Evolutionary conservation across 2,329 filamentous ascomycete species (phyloP), one percentile per base, ranked within the genome.

Genomic region (Fusarium nematophilum): DNA sequence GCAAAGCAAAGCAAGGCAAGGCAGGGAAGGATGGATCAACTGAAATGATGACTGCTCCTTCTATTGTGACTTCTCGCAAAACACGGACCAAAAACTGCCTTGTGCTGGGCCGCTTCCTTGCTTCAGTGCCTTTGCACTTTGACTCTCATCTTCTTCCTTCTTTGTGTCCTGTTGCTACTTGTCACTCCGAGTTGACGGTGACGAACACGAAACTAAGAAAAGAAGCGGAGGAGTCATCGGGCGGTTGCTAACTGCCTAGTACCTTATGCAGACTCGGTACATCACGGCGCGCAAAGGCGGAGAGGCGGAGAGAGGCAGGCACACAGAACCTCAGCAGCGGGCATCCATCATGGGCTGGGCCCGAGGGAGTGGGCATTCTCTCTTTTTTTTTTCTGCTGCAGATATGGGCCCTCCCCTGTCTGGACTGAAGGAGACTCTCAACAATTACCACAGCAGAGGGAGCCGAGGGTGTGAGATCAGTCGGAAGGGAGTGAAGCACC

Each of bases 241-340:
- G 29, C 33, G 40, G 25, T 39, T 51, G 26, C 39, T 26, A 37
- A 47, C 36, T 30, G 36, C 43, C 38, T 27, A 23, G 42, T 36
- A 29, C 11, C 14, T 17, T 21, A 64, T 61, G 55, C 59, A 63
- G 39, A 64, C 43, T 57, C 52, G 60, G 61, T 62, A 60, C 50
- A 64, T 64, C 21, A 40, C 43, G 55, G 55, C 36, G 48, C 48
- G 36, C 53, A 62, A 64, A 51, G 52, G 61, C 57, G 61, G 61
- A 64, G 57, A 59, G 47, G 42, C 27, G 40, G 56, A 62, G 40
- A 59, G 46, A 57, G 25, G 27, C 50, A 29, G 26, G 23, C 40
- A 27, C 40, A 14, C 38, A 31, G 27, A 49, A 26, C 27, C 47
- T 34, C 37, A 42, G 25, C 38, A 38, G 37, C 27, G 17, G 21